Base-by-base conservation (phyloP, 2,329 filamentous ascomycete genomes). In the Sarocladium brachiariae region DNA sequence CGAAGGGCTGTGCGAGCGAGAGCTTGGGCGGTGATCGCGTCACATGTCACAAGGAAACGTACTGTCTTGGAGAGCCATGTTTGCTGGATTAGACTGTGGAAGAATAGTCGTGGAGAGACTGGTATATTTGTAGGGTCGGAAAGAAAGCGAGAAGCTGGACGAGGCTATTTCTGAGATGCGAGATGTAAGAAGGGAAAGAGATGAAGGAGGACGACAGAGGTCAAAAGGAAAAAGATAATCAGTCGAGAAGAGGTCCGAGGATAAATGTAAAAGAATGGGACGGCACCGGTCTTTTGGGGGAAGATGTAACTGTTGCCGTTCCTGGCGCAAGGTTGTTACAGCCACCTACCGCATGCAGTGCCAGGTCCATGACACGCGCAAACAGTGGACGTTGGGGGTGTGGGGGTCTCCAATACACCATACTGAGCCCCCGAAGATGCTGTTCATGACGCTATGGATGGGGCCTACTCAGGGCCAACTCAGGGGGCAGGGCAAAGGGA, bases 1-100 rank as follows among this genome's bases (percentile, higher is more conserved):
- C 3, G 19, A 16, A 13, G 23, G n/a, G 6, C 10, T 31, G 46
- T 24, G 45, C 8, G 34, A n/a, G n/a, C 23, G 18, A 25, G 35
- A n/a, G n/a, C n/a, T n/a, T n/a, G 39, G 25, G 34, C 34, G 34
- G 35, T 10, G 35, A 34, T 16, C 25, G 33, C 21, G 25, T 27
- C 19, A 24, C 39, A 37, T 41, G 25, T 35, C 31, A 45, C n/a
- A n/a, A n/a, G n/a, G n/a, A 23, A 33, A 66, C 75, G 58, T 74
- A 87, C 86, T 79, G 72, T 85, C 83, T 70, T 84, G 84, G 71
- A 89, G 77, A 78, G 81, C 75, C 86, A 89, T 89, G 60, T 58
- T 77, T 70, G 55, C 53, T 56, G 18, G 27, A 30, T 47, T 52
- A n/a, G n/a, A n/a, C n/a, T n/a, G n/a, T n/a, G n/a, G n/a, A n/a